Percentiles rank a stretch among this genome's conserved stretches.
Conservation (phyloP, 148 eudicot genomes). For the Rhododendron molle region DNA sequence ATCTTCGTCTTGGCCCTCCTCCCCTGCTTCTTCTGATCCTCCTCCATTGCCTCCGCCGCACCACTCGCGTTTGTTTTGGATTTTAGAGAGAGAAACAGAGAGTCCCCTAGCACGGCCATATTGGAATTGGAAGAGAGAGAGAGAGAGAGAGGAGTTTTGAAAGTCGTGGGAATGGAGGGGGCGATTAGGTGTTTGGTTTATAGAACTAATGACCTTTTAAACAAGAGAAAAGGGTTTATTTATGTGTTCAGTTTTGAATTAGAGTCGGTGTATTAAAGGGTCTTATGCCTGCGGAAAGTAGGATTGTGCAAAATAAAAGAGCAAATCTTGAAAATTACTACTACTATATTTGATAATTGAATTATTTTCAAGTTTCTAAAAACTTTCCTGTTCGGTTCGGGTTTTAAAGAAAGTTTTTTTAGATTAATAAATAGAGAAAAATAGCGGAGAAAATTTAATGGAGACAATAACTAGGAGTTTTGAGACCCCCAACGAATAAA, state of each 20-base stretch:
- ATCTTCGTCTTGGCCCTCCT: slow-evolving; percentile 23
- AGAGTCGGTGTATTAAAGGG: neutral
- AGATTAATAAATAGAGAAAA: too few species aligned
- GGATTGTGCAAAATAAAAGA: too few species aligned
- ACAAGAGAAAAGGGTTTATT: neutral
- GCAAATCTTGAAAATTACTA: too few species aligned
- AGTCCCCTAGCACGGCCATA: neutral
- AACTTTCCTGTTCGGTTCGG: too few species aligned
- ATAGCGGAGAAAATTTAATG: too few species aligned
- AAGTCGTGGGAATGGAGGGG: neutral
- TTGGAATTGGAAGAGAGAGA: neutral
- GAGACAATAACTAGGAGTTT: too few species aligned
- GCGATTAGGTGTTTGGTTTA: neutral
- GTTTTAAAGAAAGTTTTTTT: too few species aligned
- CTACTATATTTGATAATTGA: too few species aligned
- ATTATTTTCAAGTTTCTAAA: too few species aligned
- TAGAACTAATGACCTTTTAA: neutral
- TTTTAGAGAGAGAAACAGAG: neutral
- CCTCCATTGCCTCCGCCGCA: neutral
- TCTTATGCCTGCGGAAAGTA: too few species aligned
- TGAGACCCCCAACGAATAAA: too few species aligned
- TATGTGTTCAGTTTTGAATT: neutral
- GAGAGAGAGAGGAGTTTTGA: neutral
- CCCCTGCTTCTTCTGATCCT: neutral
- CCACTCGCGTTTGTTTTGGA: neutral